phyloP scores from a whole-genome alignment of 495 filamentous ascomycete genomes.

The Neurospora pannonica region DNA sequence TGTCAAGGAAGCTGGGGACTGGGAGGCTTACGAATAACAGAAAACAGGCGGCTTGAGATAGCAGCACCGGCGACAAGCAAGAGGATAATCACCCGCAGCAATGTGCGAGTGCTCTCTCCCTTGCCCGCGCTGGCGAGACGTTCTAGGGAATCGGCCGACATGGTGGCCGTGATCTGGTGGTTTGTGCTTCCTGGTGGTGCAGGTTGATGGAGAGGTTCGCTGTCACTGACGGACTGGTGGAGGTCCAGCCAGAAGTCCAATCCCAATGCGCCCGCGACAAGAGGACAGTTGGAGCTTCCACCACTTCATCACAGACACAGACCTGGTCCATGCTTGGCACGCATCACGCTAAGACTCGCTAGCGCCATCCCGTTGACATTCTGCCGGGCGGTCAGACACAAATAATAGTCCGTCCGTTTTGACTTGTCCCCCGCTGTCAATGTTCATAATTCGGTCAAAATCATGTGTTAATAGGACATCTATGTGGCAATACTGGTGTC shows the following conservation, averaged over 20 bases:
- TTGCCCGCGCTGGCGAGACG: slow-evolving; percentile 34
- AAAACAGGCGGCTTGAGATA: slow-evolving; percentile 90
- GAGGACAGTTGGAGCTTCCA: slow-evolving; percentile 37
- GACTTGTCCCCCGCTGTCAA: neutral
- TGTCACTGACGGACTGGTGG: neutral
- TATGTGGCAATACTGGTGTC: neutral
- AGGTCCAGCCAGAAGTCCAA: neutral
- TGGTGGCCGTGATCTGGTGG: slow-evolving; percentile 22
- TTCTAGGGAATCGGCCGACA: slow-evolving; percentile 29
- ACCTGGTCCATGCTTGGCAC: slow-evolving; percentile 15
- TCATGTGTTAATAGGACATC: neutral
- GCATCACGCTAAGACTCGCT: slow-evolving; percentile 7
- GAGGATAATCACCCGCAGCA: slow-evolving; percentile 88
- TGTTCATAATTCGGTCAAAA: neutral
- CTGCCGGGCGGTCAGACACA: slow-evolving; percentile 10
- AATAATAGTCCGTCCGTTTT: neutral
- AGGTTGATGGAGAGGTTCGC: slow-evolving; percentile 12
- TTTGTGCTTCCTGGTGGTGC: slow-evolving; percentile 21
- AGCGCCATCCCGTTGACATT: slow-evolving; percentile 5
- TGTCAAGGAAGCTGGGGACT: neutral
- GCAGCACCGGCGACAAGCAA: slow-evolving; percentile 86
- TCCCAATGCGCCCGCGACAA: slow-evolving; percentile 3
- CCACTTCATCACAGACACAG: slow-evolving; percentile 1
- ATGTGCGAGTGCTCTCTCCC: slow-evolving; percentile 63
- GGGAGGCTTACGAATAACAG: slow-evolving; percentile 76